Evolutionary conservation across 139 green algal genomes (phyloP).

Genomic region (Nannochloris sp.): DNA sequence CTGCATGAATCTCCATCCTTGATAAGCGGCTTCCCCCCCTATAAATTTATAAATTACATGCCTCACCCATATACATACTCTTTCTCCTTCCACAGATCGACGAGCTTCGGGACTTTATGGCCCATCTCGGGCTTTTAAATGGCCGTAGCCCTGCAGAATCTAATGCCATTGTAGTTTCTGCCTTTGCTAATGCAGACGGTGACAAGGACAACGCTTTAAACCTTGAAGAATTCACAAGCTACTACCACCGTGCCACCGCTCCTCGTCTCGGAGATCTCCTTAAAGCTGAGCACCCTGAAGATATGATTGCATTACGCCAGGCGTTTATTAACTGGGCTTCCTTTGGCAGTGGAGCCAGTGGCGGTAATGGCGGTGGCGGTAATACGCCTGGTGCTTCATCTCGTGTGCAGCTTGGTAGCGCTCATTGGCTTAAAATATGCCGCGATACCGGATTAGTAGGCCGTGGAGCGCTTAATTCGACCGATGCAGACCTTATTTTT

Average conservation of each 20-base stretch:
- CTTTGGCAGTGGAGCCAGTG: background rate
- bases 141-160: background rate
- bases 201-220: background rate
- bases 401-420: background rate
- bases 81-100: background rate
- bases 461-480: background rate
- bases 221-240: background rate
- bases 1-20: background rate
- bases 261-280: background rate
- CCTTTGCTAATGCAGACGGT: background rate
- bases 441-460: background rate
- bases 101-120: background rate
- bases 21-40: no score
- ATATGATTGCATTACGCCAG: background rate
- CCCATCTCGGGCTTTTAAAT: background rate
- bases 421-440: background rate
- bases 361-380: background rate
- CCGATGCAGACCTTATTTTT: conserved; percentile 8
- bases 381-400: background rate
- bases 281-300: background rate
- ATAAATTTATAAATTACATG: background rate
- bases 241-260: conserved; percentile 2
- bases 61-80: background rate
- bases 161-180: background rate
- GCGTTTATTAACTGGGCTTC: background rate